These are phyloP conservation scores for Thermothielavioides terrestris DNA, from an alignment of 495 filamentous ascomycete species.

Conservation along the genomic window DNA sequence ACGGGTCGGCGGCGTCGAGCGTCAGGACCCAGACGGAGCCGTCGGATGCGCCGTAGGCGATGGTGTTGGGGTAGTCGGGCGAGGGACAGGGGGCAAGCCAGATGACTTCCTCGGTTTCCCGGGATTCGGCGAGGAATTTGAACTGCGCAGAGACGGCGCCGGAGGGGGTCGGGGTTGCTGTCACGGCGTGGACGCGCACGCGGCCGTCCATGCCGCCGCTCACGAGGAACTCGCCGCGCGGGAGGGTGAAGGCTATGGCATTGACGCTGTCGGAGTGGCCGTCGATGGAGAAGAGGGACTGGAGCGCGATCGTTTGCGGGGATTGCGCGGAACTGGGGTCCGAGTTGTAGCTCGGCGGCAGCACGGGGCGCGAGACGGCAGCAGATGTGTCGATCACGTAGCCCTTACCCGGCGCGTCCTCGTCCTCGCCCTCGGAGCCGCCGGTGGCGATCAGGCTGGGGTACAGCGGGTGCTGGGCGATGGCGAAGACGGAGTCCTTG, in stretches of 20 bases:
- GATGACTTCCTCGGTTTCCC: slow-evolving; percentile 89
- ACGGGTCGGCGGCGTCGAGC: slow-evolving; percentile 54
- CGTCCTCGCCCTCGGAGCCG: slow-evolving; percentile 71
- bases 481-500: slow-evolving; percentile 82
- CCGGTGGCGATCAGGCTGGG: slow-evolving; percentile 77
- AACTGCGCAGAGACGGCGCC: slow-evolving; percentile 65
- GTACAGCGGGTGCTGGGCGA: slow-evolving; percentile 80
- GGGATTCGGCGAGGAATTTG: slow-evolving; percentile 56
- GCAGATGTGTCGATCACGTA: slow-evolving; percentile 71
- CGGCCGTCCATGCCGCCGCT: slow-evolving; percentile 80
- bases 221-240: slow-evolving; percentile 72
- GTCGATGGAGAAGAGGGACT: slow-evolving; percentile 58
- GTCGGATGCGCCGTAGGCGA: slow-evolving; percentile 87
- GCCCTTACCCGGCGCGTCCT: slow-evolving; percentile 49
- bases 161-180: slow-evolving; percentile 61
- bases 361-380: slow-evolving; percentile 50
- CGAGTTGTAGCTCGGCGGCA: slow-evolving; percentile 66
- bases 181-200: slow-evolving; percentile 57
- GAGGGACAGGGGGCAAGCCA: slow-evolving; percentile 76
- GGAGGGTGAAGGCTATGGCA: slow-evolving; percentile 72
- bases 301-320: slow-evolving; percentile 43
- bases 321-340: slow-evolving; percentile 46
- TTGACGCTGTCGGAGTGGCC: slow-evolving; percentile 91
- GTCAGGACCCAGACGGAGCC: slow-evolving; percentile 93
- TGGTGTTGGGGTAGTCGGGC: slow-evolving; percentile 59